phyloP scores from a whole-genome alignment of 805 yeast genomes.

The Starmerella sirachaensis region DNA sequence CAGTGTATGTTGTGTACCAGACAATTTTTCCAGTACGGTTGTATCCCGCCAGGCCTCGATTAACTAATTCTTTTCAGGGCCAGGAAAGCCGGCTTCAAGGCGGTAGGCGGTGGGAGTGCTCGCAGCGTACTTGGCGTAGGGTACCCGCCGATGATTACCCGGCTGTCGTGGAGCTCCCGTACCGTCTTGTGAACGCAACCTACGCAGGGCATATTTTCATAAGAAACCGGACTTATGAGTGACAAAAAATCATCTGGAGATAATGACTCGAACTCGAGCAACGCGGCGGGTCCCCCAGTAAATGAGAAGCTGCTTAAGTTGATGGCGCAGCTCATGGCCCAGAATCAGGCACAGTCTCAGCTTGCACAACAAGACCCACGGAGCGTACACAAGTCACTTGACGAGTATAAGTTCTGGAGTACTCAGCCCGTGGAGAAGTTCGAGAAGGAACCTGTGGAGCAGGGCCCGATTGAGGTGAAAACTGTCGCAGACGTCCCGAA shows the following conservation, averaged over 20 bases:
- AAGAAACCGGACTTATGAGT: too few species aligned
- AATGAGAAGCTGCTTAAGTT: slow-evolving; percentile 16
- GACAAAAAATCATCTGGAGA: too few species aligned
- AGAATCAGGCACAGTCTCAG: slow-evolving; percentile 5
- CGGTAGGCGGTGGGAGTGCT: too few species aligned
- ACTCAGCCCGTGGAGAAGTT: slow-evolving; percentile 88
- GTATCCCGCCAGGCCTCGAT: too few species aligned
- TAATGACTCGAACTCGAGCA: too few species aligned
- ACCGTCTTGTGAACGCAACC: too few species aligned
- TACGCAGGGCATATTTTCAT: too few species aligned
- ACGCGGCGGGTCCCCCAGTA: slow-evolving; percentile 1
- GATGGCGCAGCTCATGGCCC: slow-evolving; percentile 17
- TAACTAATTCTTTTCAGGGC: slow-evolving; percentile 17
- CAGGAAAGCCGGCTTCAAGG: slow-evolving; percentile 1
- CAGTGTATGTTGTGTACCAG: too few species aligned
- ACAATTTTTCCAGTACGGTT: too few species aligned
- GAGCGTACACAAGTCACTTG: slow-evolving; percentile 39
- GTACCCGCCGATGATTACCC: too few species aligned
- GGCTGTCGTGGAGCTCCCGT: too few species aligned
- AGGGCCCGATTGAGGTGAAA: slow-evolving; percentile 30
- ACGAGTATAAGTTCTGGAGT: slow-evolving; percentile 92
- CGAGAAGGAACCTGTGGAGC: slow-evolving; percentile 58
- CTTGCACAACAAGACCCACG: slow-evolving; percentile 3
- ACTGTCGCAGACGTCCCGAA: slow-evolving; percentile 61
- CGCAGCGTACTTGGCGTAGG: too few species aligned